Evolutionary conservation across 352 stramenopile species (phyloP).

Genomic region (Plasmopara halstedii): DNA sequence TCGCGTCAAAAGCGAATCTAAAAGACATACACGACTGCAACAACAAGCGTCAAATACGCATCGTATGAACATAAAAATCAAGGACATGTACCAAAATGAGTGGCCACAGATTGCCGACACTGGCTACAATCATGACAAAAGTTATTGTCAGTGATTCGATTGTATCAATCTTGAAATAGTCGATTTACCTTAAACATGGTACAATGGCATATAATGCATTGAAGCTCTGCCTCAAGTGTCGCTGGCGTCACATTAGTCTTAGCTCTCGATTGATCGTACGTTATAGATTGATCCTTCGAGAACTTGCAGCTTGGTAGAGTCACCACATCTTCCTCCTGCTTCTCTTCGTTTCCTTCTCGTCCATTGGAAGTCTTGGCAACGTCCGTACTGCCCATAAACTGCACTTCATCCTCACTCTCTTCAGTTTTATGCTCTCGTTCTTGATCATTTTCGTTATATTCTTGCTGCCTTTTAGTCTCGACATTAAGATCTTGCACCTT

Average conservation of each 20-base stretch:
- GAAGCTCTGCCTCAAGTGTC: slow-evolving; percentile 30
- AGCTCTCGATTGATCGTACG: slow-evolving; percentile 9
- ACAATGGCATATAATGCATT: slow-evolving; percentile 53
- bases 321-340: slow-evolving; percentile 2
- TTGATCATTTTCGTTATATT: slow-evolving; percentile 8
- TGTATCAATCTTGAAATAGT: background rate
- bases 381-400: slow-evolving; percentile 15
- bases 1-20: slow-evolving; percentile 39
- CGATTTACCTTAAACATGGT: slow-evolving; percentile 36
- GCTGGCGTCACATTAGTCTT: slow-evolving; percentile 12
- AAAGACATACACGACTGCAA: slow-evolving; percentile 38
- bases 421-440: background rate
- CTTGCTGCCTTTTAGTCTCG: slow-evolving; percentile 2
- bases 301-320: background rate
- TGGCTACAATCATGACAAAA: slow-evolving; percentile 19
- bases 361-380: background rate
- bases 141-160: background rate
- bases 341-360: background rate
- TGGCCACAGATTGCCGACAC: slow-evolving; percentile 38
- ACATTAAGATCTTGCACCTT: slow-evolving; percentile 5
- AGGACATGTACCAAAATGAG: slow-evolving; percentile 37
- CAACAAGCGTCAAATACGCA: background rate
- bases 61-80: background rate
- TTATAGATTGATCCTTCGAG: background rate
- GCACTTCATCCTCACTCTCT: slow-evolving; percentile 16